Evolutionary conservation across 2,329 filamentous ascomycete species (phyloP), one percentile per base, ranked within the genome.

Genomic region (Penicillium sp.): DNA sequence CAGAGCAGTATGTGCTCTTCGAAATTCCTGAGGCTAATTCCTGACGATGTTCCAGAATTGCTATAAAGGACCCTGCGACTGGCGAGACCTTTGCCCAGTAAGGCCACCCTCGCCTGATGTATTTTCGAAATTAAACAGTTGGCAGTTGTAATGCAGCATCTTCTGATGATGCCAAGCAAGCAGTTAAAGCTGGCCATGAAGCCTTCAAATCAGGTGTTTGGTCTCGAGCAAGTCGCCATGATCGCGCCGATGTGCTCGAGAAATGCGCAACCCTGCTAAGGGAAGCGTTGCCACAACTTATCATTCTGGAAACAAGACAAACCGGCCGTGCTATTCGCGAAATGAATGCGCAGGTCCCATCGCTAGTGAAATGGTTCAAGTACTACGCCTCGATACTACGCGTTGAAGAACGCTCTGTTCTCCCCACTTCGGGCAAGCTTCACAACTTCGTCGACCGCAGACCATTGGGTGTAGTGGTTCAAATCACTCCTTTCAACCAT

Each of bases 321-420:
- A 90, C 86, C 0, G 87, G 87, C 2, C 82, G 86, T 0, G 82
- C 83, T 0, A 75, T 86, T 26, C 82, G 86, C 24, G 87, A 89
- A 67, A 88, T 90, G 85, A 77, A 79, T 45, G 85, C 86, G 1
- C 87, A 89, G 65, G 75, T 89, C 0, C 79, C 84, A 1, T 81
- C 83, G 41, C 61, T 74, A 2, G 68, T 71, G 4, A 69, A 70
- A 53, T 89, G 86, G 86, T 84, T 89, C 70, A 83, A 81, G 54
- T 89, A 89, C 72, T 90, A 86, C 63, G 85, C 85, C 1, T 78
- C 85, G 0, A 65, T 88, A 1, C 77, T 87, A 29, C 81, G 86
- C n/a, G 85, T 82, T 1, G 84, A 88, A 63, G 84, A 88, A 69
- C 80, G 84, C 2, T 72, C 82, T 2, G 82, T 89, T 0, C 76